phyloP scores from a whole-genome alignment of 495 filamentous ascomycete species.

The Talaromyces wortmannii region DNA sequence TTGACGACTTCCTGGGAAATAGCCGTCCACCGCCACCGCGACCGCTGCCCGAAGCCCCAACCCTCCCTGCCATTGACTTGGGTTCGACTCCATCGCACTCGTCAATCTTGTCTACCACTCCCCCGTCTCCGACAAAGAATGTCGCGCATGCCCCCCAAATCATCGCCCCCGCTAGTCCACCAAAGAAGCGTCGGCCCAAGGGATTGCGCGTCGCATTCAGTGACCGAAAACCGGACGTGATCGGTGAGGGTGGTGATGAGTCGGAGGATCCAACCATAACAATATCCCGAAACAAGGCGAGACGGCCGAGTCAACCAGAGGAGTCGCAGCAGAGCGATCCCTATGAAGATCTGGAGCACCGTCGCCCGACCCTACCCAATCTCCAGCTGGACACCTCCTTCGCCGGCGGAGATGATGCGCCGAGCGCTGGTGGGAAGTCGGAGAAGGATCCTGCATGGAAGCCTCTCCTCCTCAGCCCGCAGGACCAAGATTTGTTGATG shows the following conservation, averaged over 20 bases:
- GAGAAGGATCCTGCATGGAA: slow-evolving; percentile 13
- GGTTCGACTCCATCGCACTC: slow-evolving; percentile 7
- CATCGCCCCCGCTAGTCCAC: slow-evolving; percentile 7
- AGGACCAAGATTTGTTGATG: slow-evolving; percentile 32
- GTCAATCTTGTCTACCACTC: slow-evolving; percentile 14
- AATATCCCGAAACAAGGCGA: slow-evolving; percentile 45
- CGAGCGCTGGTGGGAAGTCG: slow-evolving; percentile 2
- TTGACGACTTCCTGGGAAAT: slow-evolving; percentile 39
- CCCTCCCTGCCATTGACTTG: background rate
- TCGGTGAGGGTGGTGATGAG: slow-evolving; percentile 85
- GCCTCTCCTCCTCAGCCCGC: slow-evolving; percentile 22
- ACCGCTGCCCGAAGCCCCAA: slow-evolving; percentile 6
- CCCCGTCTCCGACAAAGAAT: slow-evolving; percentile 6
- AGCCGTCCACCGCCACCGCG: slow-evolving; percentile 18
- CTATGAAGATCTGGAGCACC: slow-evolving; percentile 5
- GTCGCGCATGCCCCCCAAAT: slow-evolving; percentile 8
- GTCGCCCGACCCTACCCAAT: slow-evolving; percentile 9
- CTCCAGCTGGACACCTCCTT: slow-evolving; percentile 36
- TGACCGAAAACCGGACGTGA: slow-evolving; percentile 60
- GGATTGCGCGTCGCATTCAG: slow-evolving; percentile 67
- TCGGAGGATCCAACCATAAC: slow-evolving; percentile 61
- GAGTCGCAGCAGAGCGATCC: slow-evolving; percentile 1
- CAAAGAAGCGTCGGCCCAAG: slow-evolving; percentile 41
- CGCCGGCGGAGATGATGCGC: slow-evolving; percentile 14
- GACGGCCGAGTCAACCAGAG: slow-evolving; percentile 29